A percentile compares a stretch with the other conserved stretches of the same genome.
These are phyloP conservation scores for Irpex sp. DNA, from an alignment of 1,284 basidiomycete genomes.

Conservation along the genomic window DNA sequence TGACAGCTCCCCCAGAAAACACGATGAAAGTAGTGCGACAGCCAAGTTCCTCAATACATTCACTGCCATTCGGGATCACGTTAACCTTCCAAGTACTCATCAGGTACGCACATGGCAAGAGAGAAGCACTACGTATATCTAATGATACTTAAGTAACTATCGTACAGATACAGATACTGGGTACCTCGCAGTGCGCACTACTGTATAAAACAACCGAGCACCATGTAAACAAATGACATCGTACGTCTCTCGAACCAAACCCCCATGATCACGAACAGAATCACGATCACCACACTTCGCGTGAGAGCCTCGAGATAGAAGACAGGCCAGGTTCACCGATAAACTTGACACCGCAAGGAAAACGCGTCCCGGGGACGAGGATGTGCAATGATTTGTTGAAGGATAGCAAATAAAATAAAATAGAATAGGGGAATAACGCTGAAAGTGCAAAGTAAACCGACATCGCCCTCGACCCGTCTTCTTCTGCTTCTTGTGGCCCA, in stretches of 20 bases:
- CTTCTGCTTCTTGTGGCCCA: background rate
- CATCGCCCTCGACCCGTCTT: background rate
- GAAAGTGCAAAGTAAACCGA: background rate
- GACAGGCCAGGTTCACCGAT: background rate
- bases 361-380: too few species aligned
- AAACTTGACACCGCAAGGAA: too few species aligned
- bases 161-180: too few species aligned
- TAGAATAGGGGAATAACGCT: background rate
- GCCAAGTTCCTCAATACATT: background rate
- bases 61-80: background rate
- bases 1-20: background rate
- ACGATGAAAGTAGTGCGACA: background rate
- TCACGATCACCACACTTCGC: background rate
- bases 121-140: too few species aligned
- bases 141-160: background rate
- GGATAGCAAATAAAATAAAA: background rate
- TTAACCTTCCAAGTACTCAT: background rate
- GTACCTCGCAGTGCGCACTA: background rate
- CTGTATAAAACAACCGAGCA: background rate
- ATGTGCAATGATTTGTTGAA: too few species aligned
- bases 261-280: background rate
- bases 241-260: background rate
- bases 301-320: background rate
- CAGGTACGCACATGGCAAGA: background rate
- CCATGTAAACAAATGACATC: background rate